These are phyloP conservation scores for Geosmithia morbida DNA, from an alignment of 2,329 filamentous ascomycete genomes.

Conservation along the genomic window DNA sequence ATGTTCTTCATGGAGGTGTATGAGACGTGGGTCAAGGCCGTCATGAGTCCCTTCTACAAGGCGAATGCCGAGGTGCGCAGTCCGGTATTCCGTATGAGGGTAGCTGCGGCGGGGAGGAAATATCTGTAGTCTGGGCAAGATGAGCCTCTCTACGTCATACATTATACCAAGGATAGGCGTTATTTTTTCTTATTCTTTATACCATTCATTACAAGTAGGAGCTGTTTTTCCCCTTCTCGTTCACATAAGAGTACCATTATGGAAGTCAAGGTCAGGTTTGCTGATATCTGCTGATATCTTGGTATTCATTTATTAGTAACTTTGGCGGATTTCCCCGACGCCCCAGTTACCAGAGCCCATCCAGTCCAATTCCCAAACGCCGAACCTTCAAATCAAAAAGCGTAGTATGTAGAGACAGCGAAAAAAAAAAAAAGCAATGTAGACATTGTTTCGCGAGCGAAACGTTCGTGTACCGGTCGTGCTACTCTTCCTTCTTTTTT, in stretches of 20 bases:
- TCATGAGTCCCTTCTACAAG: slow-evolving; percentile 93
- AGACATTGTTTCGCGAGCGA: not conserved
- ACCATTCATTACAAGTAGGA: not conserved
- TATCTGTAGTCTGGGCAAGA: slow-evolving; percentile 45
- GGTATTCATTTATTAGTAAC: slow-evolving; percentile 1
- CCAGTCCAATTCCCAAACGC: no score
- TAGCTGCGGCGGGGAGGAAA: slow-evolving; percentile 82
- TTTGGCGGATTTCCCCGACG: no score
- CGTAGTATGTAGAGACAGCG: not conserved
- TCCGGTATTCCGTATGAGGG: slow-evolving; percentile 68
- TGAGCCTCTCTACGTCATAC: not conserved
- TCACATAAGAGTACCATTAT: no score
- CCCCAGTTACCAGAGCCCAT: no score
- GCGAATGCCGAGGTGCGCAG: slow-evolving; percentile 76
- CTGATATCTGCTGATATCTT: not conserved
- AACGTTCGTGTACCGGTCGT: no score
- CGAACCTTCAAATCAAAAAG: no score
- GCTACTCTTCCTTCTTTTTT: slow-evolving; percentile 23
- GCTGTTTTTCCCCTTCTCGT: no score
- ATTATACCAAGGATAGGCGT: not conserved
- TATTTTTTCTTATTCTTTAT: not conserved
- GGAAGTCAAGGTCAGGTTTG: no score
- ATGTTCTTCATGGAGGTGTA: slow-evolving; percentile 94
- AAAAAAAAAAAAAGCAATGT: not conserved
- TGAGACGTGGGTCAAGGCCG: slow-evolving; percentile 90